Evolutionary conservation across 306 rosid species (phyloP), one percentile per base, ranked within the genome.

Genomic region (Medicago ruthenica): DNA sequence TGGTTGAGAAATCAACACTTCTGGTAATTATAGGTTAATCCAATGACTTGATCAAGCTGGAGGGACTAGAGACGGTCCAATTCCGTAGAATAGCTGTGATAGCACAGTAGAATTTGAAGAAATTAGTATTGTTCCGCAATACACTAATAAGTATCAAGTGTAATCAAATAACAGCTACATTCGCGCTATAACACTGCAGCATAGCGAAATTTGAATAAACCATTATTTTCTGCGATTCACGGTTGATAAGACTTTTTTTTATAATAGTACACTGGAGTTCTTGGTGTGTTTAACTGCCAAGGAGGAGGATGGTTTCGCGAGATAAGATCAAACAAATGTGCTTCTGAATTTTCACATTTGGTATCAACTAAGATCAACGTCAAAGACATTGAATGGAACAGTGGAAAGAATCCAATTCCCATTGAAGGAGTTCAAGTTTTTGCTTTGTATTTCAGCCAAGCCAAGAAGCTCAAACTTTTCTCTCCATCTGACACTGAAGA

Each of bases 251-350:
- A 0, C 2, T 55, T 55, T 21, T 4, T 61, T 8, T 65, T 47
- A 0, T 39, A 58, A 65, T 84, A 94, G 97, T 83, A 79, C 73
- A 92, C 86, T 7, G 97, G 98, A n/a, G 98, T 92, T 50, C 55
- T 95, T 18, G 98, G 98, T 0, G 96, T 89, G 71, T 95, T 95
- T 67, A 95, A 95, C 55, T 95, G 97, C 68, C 98, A 95, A 84
- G 98, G 97, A 81, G 98, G 98, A 71, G 98, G 98, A 0, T 95
- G 98, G 98, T 71, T 67, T 45, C 89, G 84, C 0, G 98, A 95
- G 36, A 77, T 82, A 0, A 87, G 98, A 65, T 84, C 90, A 45
- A 95, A 87, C 87, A 91, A 92, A 50, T 86, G 96, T 63, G 85
- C 85, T 31, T 80, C 93, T 8, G 78, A 90, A 50, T 87, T 37